These are phyloP conservation scores for Coccomyxa subellipsoidea DNA, from an alignment of 163 green algal genomes.

Conservation along the genomic window DNA sequence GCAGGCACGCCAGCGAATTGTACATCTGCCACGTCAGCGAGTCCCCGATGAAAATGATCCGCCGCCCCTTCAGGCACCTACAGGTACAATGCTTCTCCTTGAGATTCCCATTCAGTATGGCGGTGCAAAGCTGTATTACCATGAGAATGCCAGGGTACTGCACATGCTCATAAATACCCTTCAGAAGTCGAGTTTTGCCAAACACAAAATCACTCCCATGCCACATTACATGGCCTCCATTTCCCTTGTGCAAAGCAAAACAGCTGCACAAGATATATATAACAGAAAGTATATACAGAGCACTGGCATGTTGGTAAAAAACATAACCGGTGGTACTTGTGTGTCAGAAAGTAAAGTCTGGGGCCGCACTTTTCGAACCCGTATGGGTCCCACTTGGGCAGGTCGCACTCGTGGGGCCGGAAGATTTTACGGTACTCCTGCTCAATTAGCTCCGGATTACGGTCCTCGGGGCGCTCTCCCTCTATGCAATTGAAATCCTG, in stretches of 20 bases:
- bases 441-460: background rate
- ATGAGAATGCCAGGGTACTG: too few relatives aligned
- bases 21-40: constrained; percentile 6
- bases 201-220: too few relatives aligned
- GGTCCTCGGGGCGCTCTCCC: background rate
- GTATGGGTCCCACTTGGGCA: background rate
- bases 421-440: constrained; percentile 1
- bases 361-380: background rate
- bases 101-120: background rate
- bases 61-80: constrained; percentile 3
- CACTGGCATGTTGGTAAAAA: too few relatives aligned
- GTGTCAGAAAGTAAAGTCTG: too few relatives aligned
- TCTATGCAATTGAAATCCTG: background rate
- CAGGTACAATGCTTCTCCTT: background rate
- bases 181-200: too few relatives aligned
- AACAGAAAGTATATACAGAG: too few relatives aligned
- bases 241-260: too few relatives aligned
- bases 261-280: too few relatives aligned
- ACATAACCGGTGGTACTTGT: too few relatives aligned
- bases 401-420: constrained; percentile 1
- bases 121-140: background rate
- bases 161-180: too few relatives aligned
- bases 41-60: background rate
- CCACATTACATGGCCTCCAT: too few relatives aligned
- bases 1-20: constrained; percentile 7